A percentile compares a stretch with the other conserved stretches of the same genome.
phyloP scores from a whole-genome alignment of 2,329 filamentous ascomycete genomes.

The Aureobasidium vineae region DNA sequence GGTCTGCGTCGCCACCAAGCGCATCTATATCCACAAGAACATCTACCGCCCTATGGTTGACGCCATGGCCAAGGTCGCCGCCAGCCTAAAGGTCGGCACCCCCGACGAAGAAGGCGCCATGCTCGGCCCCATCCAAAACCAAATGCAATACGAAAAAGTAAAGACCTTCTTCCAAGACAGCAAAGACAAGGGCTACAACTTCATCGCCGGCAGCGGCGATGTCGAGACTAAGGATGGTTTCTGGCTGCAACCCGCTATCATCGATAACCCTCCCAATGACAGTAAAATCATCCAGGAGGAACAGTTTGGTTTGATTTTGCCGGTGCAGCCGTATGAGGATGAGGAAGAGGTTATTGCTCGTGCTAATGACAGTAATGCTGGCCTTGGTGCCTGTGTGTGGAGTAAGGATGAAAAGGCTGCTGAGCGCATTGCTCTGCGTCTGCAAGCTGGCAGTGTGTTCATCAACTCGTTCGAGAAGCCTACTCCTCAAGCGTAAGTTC shows the following conservation, averaged over 20 bases:
- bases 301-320: slow-evolving; percentile 51
- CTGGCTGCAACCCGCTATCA: slow-evolving; percentile 48
- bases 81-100: slow-evolving; percentile 46
- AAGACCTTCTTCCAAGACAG: slow-evolving; percentile 42
- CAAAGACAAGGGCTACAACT: slow-evolving; percentile 48
- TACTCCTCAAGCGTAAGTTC: slow-evolving; percentile 42
- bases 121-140: slow-evolving; percentile 60
- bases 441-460: slow-evolving; percentile 58
- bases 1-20: slow-evolving; percentile 54
- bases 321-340: slow-evolving; percentile 47
- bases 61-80: slow-evolving; percentile 49
- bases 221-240: slow-evolving; percentile 44
- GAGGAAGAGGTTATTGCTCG: slow-evolving; percentile 50
- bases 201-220: slow-evolving; percentile 54
- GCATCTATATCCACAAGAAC: slow-evolving; percentile 57
- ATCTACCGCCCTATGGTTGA: slow-evolving; percentile 53
- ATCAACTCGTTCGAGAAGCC: slow-evolving; percentile 54
- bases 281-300: slow-evolving; percentile 49
- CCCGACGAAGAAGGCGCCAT: slow-evolving; percentile 44
- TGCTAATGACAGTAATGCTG: slow-evolving; percentile 51
- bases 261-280: slow-evolving; percentile 47
- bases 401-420: slow-evolving; percentile 51
- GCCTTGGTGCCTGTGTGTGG: slow-evolving; percentile 57
- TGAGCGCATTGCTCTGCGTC: slow-evolving; percentile 46
- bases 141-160: slow-evolving; percentile 56